Conservation (phyloP, 331 rosid species). For the Dryas integrifolia region DNA sequence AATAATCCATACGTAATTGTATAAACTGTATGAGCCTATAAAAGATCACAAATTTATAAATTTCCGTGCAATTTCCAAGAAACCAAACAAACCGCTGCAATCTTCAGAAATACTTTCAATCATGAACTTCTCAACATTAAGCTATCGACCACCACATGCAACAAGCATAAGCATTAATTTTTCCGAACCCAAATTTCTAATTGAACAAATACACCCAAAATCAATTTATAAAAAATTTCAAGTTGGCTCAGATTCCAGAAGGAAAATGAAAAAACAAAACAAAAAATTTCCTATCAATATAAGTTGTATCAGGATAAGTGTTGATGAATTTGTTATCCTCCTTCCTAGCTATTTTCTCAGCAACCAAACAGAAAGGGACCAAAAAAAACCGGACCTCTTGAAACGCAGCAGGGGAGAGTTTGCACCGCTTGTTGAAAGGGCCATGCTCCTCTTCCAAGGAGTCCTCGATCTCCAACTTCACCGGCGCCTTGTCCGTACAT, state of each 20-base stretch:
- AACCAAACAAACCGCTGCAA: background rate
- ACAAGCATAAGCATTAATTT: background rate
- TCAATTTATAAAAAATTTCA: background rate
- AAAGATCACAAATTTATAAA: background rate
- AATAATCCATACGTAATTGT: background rate
- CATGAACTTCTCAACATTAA: background rate
- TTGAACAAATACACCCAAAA: background rate
- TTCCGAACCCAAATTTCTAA: background rate
- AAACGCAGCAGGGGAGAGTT: conserved; percentile 26
- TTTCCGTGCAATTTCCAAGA: background rate
- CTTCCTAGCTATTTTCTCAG: conserved; percentile 4
- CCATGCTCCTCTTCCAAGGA: conserved; percentile 46
- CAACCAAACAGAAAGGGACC: conserved; percentile 8
- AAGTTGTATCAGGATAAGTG: background rate
- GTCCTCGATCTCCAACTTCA: conserved; percentile 54
- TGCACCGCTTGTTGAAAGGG: conserved; percentile 46
- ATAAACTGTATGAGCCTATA: too few species aligned
- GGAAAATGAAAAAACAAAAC: background rate
- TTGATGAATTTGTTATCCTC: background rate
- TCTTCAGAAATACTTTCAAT: background rate
- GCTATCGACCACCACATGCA: background rate
- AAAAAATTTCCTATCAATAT: background rate
- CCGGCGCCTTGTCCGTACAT: conserved; percentile 38
- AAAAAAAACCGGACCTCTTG: conserved; percentile 43
- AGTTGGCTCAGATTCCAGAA: background rate